Evolutionary conservation across 257 asterid genomes (phyloP).

Genomic region (Prunella vulgaris): DNA sequence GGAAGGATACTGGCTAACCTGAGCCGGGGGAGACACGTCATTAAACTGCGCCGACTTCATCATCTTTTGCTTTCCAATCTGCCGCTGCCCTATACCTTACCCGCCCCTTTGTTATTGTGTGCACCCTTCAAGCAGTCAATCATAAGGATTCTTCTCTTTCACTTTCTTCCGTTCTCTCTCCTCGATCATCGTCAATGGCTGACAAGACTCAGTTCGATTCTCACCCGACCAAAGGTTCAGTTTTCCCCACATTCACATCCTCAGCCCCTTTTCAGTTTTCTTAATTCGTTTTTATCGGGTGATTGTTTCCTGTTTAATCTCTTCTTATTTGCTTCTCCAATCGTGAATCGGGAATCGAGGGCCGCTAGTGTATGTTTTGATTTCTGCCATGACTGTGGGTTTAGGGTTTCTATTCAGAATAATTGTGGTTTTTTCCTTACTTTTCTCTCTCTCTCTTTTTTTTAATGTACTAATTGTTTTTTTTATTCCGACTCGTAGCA

Average conservation of each 20-base stretch:
- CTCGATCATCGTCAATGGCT: conserved; percentile 62
- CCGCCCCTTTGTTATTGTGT: conserved; percentile 24
- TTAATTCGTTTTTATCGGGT: not conserved
- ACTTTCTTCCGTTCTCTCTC: conserved; percentile 11
- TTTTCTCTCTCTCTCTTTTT: not conserved
- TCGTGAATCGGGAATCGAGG: conserved; percentile 20
- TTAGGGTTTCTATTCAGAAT: conserved; percentile 39
- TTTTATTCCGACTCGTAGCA: not conserved
- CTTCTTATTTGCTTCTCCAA: not conserved
- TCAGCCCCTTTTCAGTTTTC: not conserved
- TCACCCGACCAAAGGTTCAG: conserved; percentile 48
- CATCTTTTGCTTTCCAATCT: conserved; percentile 1
- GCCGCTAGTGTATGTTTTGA: not conserved
- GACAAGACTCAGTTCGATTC: conserved; percentile 49
- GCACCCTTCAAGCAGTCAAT: conserved; percentile 27
- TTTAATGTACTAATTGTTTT: not conserved
- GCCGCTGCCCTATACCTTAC: conserved; percentile 29
- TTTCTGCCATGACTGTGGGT: conserved; percentile 31
- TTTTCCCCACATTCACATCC: conserved; percentile 16
- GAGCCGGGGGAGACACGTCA: conserved; percentile 10
- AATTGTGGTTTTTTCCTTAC: not conserved
- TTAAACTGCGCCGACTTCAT: conserved; percentile 6
- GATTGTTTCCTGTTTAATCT: not conserved
- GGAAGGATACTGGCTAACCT: conserved; percentile 12
- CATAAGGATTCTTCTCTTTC: conserved; percentile 17